Conservation (phyloP, 78 protist species). For the Speleostelium caveatum region DNA sequence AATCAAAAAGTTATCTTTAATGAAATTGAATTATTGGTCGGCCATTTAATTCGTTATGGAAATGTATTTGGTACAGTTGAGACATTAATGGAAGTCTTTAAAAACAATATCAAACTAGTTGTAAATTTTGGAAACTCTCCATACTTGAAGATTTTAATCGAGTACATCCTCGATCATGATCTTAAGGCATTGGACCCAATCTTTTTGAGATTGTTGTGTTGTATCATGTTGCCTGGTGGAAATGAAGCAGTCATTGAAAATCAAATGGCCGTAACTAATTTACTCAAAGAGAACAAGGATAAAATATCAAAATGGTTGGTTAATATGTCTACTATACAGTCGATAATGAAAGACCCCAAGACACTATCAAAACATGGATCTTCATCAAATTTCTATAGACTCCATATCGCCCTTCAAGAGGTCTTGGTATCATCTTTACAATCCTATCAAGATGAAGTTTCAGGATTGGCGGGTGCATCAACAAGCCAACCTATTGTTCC, state of each 20-base stretch:
- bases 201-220: slow-evolving; percentile 19
- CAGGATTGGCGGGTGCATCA: neutral
- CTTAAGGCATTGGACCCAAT: slow-evolving; percentile 40
- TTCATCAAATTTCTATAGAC: slow-evolving; percentile 8
- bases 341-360: slow-evolving; percentile 52
- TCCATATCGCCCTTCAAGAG: slow-evolving; percentile 46
- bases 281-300: slow-evolving; percentile 22
- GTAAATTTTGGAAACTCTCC: slow-evolving; percentile 58
- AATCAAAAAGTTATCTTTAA: slow-evolving; percentile 45
- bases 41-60: slow-evolving; percentile 73
- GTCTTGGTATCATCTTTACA: slow-evolving; percentile 10
- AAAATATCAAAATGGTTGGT: slow-evolving; percentile 18
- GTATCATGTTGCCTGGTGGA: slow-evolving; percentile 58
- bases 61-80: slow-evolving; percentile 72
- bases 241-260: slow-evolving; percentile 47
- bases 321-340: slow-evolving; percentile 5
- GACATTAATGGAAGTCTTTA: slow-evolving; percentile 58
- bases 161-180: slow-evolving; percentile 31
- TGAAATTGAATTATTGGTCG: slow-evolving; percentile 62
- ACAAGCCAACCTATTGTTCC: neutral
- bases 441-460: neutral
- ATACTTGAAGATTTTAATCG: slow-evolving; percentile 22
- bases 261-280: slow-evolving; percentile 52
- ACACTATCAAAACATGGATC: slow-evolving; percentile 14
- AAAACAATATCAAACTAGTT: slow-evolving; percentile 28